Conservation (phyloP, 345 rosid genomes). For the Eucalyptus sp. region DNA sequence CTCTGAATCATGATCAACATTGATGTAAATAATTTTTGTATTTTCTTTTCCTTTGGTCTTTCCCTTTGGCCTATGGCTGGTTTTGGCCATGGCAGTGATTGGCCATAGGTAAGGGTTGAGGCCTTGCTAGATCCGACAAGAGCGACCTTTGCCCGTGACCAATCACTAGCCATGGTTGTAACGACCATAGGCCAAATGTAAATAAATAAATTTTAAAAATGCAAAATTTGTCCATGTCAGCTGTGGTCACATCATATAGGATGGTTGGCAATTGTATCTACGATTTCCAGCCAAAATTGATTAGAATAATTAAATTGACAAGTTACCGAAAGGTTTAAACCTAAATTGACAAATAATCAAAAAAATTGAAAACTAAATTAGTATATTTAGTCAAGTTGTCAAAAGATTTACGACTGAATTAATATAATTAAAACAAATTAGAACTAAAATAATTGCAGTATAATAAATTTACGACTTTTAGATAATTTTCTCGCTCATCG, state of each 20-base stretch:
- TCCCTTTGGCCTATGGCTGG: background rate
- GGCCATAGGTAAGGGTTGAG: background rate
- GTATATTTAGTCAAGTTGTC: no score
- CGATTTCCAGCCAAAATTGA: accelerated
- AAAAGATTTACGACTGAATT: accelerated
- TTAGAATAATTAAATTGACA: accelerated
- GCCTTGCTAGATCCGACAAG: accelerated
- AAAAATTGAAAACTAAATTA: background rate
- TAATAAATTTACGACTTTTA: accelerated
- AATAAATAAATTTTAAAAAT: no score
- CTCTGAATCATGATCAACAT: accelerated
- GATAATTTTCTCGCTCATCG: background rate
- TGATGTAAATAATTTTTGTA: no score
- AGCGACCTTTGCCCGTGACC: background rate
- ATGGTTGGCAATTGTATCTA: accelerated
- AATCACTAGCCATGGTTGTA: no score
- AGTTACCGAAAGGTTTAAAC: accelerated
- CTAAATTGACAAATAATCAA: accelerated
- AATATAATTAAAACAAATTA: no score
- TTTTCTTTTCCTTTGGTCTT: no score
- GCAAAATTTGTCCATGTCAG: no score
- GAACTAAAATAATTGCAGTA: accelerated
- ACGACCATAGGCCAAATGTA: accelerated
- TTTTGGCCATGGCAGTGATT: accelerated
- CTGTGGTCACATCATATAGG: no score